These are phyloP conservation scores for Rhodofomes roseus DNA, from an alignment of 1,284 basidiomycete genomes.

Conservation along the genomic window DNA sequence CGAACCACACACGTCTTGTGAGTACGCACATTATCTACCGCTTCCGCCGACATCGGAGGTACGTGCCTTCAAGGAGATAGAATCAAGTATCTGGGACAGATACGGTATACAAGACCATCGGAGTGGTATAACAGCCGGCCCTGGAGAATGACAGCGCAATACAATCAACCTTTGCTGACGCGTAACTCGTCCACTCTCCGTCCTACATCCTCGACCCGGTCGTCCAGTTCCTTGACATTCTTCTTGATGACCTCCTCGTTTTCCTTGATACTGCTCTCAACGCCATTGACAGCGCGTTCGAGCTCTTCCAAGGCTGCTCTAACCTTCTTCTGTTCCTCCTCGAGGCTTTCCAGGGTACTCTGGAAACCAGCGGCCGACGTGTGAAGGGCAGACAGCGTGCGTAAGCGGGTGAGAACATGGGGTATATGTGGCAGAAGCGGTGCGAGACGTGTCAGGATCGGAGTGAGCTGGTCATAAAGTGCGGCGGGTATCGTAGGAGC, in stretches of 20 bases:
- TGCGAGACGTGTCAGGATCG: slow-evolving; percentile 78
- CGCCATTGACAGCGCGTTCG: slow-evolving; percentile 59
- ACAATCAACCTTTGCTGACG: background rate
- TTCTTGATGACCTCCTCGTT: slow-evolving; percentile 71
- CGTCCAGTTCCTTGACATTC: slow-evolving; percentile 51
- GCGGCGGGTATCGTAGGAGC: slow-evolving; percentile 31
- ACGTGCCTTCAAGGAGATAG: background rate
- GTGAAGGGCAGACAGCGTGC: slow-evolving; percentile 82
- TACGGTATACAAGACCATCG: background rate
- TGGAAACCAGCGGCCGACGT: slow-evolving; percentile 80
- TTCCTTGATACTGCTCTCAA: slow-evolving; percentile 74
- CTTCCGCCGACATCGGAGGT: background rate
- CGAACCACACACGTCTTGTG: too few relatives aligned
- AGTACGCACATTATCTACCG: background rate
- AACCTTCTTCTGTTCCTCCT: slow-evolving; percentile 65
- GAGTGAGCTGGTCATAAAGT: slow-evolving; percentile 67
- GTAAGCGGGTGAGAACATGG: slow-evolving; percentile 84
- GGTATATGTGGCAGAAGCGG: slow-evolving; percentile 89
- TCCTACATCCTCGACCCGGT: slow-evolving; percentile 38
- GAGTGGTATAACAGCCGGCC: background rate
- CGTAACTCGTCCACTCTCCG: slow-evolving; percentile 24
- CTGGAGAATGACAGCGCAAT: background rate
- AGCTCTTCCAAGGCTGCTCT: slow-evolving; percentile 67
- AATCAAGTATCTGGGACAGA: background rate
- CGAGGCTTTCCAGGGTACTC: slow-evolving; percentile 62